Evolutionary conservation across 2,329 filamentous ascomycete species (phyloP), one percentile per base, ranked within the genome.

Genomic region (Fusarium nelsonii): DNA sequence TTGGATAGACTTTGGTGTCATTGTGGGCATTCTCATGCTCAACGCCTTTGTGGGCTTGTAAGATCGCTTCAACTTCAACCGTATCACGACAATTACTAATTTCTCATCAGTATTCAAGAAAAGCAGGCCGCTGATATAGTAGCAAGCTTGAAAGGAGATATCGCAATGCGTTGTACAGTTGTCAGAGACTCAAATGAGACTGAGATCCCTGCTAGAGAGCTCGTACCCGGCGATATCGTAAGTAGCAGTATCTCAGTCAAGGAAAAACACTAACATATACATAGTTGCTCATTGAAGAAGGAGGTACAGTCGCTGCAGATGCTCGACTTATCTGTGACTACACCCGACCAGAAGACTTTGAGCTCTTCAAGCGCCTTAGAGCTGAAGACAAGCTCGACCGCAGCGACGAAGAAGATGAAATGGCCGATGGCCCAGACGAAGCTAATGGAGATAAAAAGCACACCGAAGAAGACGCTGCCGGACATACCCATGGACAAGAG

Each of bases 41-140:
- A 68, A 68, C 3, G 65, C 65, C 26, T 68, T 68, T 23, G 65
- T 68, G 18, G 65, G 65, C 10, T 23, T 68, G 59, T 44, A 61
- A 68, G 48, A 39, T 14, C 18, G 6, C 16, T 6, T 26, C 16
- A 15, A 11, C 34, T 0, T 28, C 18, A 23, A 28, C 33, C 16
- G 3, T 6, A 8, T 18, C 8, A 14, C 8, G 16, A 12, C 14
- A 8, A 40, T 20, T 10, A n/a, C 48, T 50, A 4, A 50, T 18
- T 8, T 4, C 4, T 30, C 14, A 39, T 4, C 5, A 50, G 48
- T 4, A 40, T 51, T 12, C 65, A 68, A 2, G 65, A 68, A 33
- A 65, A 65, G 10, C 65, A 69, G 14, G 65, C 65, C 1, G 65
- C 65, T 14, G 65, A 68, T 12, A 66, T 68, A 0, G 65, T 68